Conservation (phyloP, 2,329 filamentous ascomycete genomes). For the Fusarium paranaense region DNA sequence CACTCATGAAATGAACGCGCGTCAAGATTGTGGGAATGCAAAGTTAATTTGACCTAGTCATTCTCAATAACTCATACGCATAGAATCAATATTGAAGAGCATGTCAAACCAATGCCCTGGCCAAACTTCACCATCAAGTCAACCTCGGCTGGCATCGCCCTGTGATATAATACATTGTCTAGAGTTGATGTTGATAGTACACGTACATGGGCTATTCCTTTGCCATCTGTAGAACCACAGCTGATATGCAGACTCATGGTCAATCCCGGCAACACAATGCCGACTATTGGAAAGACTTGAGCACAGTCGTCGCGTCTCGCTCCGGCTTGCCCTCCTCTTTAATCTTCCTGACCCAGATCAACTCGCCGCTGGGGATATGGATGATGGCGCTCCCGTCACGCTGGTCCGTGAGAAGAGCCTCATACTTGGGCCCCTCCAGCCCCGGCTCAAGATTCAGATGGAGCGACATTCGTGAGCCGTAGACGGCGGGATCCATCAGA, state of each 20-base stretch:
- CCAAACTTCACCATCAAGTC: neutral
- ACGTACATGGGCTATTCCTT: neutral
- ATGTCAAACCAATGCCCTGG: neutral
- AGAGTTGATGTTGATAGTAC: neutral
- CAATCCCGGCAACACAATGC: neutral
- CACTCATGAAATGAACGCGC: conserved; percentile 3
- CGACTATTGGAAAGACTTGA: conserved; percentile 26
- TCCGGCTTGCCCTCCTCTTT: conserved; percentile 50
- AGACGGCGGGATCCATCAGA: neutral
- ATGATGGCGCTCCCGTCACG: conserved; percentile 40
- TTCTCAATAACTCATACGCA: neutral
- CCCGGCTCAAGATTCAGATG: conserved; percentile 9
- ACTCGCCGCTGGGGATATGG: conserved; percentile 24
- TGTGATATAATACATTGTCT: neutral
- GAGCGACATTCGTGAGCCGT: conserved; percentile 31
- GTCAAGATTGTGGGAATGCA: neutral
- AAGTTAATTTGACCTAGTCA: neutral
- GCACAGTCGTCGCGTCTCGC: conserved; percentile 39
- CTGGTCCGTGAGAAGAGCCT: conserved; percentile 12
- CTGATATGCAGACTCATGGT: neutral
- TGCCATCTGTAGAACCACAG: neutral
- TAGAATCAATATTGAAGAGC: neutral
- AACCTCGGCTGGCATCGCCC: neutral
- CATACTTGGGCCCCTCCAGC: conserved; percentile 1
- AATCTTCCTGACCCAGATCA: conserved; percentile 46